A percentile compares a stretch with the other conserved stretches of the same genome.
phyloP scores from a whole-genome alignment of 2,329 filamentous ascomycete species.

The Hypoxylon sp. region DNA sequence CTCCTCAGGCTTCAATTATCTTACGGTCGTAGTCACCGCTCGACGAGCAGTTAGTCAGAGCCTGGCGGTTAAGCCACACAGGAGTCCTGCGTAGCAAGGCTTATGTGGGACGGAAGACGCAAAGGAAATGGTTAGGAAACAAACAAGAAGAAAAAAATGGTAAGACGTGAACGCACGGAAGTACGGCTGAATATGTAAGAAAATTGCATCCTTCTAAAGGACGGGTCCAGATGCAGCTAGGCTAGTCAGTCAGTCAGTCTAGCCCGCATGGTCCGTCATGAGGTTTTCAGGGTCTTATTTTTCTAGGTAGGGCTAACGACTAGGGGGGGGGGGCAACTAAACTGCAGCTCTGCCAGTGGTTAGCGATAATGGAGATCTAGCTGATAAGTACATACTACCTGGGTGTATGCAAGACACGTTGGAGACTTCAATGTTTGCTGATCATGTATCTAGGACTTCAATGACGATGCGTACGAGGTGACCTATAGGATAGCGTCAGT shows the following conservation, averaged over 20 bases:
- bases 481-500: slow-evolving; percentile 4
- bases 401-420: background rate
- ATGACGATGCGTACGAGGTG: background rate
- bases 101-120: slow-evolving; percentile 3
- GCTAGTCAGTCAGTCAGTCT: slow-evolving; percentile 15
- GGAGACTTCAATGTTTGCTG: background rate
- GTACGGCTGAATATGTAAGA: slow-evolving; percentile 42
- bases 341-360: slow-evolving; percentile 10
- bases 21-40: slow-evolving; percentile 2
- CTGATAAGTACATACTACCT: slow-evolving; percentile 25
- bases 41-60: slow-evolving; percentile 15
- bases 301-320: slow-evolving; percentile 26
- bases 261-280: slow-evolving; percentile 14
- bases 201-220: slow-evolving; percentile 37
- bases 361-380: slow-evolving; percentile 25
- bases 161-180: slow-evolving; percentile 11
- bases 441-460: slow-evolving; percentile 1
- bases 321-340: slow-evolving; percentile 12
- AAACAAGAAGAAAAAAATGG: slow-evolving; percentile 17
- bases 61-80: slow-evolving; percentile 16
- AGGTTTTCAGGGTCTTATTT: slow-evolving; percentile 34
- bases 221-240: slow-evolving; percentile 38
- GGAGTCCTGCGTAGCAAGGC: slow-evolving; percentile 3
- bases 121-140: slow-evolving; percentile 9
- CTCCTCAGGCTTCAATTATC: slow-evolving; percentile 12